phyloP scores from a whole-genome alignment of 768 basidiomycete genomes.

The Amanita fuliginea region DNA sequence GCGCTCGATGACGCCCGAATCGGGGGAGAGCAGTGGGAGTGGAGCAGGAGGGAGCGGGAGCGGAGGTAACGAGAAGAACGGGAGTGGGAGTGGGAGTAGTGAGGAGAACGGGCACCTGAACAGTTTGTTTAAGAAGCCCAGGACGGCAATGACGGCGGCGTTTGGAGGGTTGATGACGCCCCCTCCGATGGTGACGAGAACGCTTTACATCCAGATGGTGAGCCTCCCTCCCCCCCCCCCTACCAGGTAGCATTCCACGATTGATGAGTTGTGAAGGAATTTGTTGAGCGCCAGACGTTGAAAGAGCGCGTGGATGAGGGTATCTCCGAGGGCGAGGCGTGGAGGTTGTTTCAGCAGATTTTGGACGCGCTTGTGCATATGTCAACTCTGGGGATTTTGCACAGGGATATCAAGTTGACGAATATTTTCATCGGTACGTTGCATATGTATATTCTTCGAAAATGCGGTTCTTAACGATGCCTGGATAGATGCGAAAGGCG shows the following conservation, averaged over 20 bases:
- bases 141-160: slow-evolving; percentile 10
- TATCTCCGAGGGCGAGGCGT: slow-evolving; percentile 74
- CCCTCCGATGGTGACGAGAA: slow-evolving; percentile 32
- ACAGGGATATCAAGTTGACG: slow-evolving; percentile 84
- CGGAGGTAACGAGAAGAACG: background rate
- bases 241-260: no score
- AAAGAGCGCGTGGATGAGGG: slow-evolving; percentile 81
- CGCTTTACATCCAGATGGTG: slow-evolving; percentile 87
- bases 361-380: slow-evolving; percentile 87
- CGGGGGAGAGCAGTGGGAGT: slow-evolving; percentile 12
- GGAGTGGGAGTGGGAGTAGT: background rate
- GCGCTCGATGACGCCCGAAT: slow-evolving; percentile 28
- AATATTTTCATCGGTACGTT: slow-evolving; percentile 86
- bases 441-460: background rate
- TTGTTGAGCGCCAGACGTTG: slow-evolving; percentile 84
- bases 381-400: slow-evolving; percentile 77
- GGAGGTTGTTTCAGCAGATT: slow-evolving; percentile 85
- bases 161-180: slow-evolving; percentile 15
- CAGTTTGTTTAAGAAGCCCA: slow-evolving; percentile 18
- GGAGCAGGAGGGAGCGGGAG: slow-evolving; percentile 13
- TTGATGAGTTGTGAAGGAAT: slow-evolving; percentile 43
- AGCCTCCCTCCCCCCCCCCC: no score
- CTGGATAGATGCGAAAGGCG: slow-evolving; percentile 62
- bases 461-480: background rate
- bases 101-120: slow-evolving; percentile 14